phyloP scores from a whole-genome alignment of 2,329 filamentous ascomycete species.

The Sclerotinia borealis region DNA sequence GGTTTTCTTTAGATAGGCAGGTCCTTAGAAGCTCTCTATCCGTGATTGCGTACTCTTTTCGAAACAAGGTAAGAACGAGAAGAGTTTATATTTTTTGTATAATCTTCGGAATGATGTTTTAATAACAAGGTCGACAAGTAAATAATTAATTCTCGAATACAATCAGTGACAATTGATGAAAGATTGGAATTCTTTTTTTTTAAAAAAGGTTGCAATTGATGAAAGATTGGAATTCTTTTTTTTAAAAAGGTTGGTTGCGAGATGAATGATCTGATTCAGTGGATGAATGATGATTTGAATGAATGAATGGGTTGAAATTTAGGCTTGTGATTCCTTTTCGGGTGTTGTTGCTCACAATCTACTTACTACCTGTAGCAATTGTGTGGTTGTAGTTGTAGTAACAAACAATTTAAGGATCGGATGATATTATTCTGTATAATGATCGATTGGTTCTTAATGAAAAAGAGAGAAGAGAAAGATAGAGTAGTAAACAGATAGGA shows the following conservation, averaged over 20 bases:
- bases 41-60: not conserved
- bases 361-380: too few relatives aligned
- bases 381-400: not conserved
- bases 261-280: not conserved
- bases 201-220: too few relatives aligned
- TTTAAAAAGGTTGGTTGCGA: not conserved
- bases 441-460: not conserved
- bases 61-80: conserved; percentile 1
- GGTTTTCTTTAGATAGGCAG: not conserved
- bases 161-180: too few relatives aligned
- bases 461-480: not conserved
- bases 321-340: not conserved
- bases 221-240: not conserved
- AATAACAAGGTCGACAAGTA: too few relatives aligned
- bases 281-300: not conserved
- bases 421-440: not conserved
- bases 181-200: too few relatives aligned
- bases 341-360: not conserved
- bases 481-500: not conserved
- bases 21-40: not conserved
- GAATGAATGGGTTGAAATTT: not conserved
- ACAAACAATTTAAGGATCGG: not conserved
- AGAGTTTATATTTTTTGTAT: not conserved
- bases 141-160: too few relatives aligned
- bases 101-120: not conserved